Conservation (phyloP, 1,139 yeast species). For the Blastobotrys illinoisensis region DNA sequence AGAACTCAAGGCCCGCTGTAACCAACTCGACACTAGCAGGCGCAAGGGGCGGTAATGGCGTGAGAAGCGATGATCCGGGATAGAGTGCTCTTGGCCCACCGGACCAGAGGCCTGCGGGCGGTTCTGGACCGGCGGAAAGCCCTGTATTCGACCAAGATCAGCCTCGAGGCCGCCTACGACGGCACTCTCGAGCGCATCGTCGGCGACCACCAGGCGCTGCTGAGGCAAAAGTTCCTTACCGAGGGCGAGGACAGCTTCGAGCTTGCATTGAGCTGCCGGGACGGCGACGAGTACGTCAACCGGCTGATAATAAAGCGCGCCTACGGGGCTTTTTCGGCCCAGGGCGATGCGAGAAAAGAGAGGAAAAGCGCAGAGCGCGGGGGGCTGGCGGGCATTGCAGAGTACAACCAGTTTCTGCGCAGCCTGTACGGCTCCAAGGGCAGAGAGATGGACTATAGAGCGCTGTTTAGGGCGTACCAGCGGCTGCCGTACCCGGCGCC, state of each 20-base stretch:
- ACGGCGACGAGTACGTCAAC: background rate
- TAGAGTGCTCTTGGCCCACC: background rate
- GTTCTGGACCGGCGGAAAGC: background rate
- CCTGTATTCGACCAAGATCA: background rate
- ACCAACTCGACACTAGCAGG: background rate
- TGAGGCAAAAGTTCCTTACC: slow-evolving; percentile 1
- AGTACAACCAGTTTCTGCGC: slow-evolving; percentile 31
- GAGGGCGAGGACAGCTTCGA: background rate
- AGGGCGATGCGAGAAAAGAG: background rate
- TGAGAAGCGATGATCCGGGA: background rate
- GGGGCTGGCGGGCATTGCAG: background rate
- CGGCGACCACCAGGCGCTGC: slow-evolving; percentile 8
- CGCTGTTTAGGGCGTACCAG: slow-evolving; percentile 35
- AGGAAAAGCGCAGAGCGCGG: background rate
- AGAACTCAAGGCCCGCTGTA: background rate
- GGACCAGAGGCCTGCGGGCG: background rate
- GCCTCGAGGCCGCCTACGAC: slow-evolving; percentile 7
- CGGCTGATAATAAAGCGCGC: background rate
- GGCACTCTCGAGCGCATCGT: slow-evolving; percentile 8
- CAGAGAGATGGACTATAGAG: slow-evolving; percentile 10
- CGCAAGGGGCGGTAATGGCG: background rate
- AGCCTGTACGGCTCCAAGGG: slow-evolving; percentile 29
- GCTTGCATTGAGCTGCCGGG: background rate
- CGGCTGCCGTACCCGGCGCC: slow-evolving; percentile 35
- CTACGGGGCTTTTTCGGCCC: background rate